Conservation (phyloP, 2,329 filamentous ascomycete genomes). For the Exophiala calicioides region DNA sequence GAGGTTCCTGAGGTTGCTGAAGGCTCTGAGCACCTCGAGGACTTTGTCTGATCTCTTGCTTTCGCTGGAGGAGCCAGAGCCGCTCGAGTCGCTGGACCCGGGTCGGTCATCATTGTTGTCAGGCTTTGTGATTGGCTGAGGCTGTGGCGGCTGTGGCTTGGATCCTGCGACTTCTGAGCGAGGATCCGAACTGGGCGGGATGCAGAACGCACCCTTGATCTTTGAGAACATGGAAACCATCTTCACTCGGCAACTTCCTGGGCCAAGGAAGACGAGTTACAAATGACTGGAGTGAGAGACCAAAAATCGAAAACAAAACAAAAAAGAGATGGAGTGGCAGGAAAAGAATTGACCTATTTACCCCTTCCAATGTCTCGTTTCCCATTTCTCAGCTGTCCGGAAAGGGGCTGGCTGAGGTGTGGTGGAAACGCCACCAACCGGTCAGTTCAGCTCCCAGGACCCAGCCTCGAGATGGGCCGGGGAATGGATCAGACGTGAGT, state of each 20-base stretch:
- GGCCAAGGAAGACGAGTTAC: background rate
- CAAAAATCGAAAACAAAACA: no score
- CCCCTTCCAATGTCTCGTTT: no score
- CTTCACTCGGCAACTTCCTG: background rate
- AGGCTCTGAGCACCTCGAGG: slow-evolving; percentile 47
- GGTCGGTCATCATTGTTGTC: slow-evolving; percentile 2
- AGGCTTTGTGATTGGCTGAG: slow-evolving; percentile 4
- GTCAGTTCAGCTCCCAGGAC: no score
- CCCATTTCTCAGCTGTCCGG: no score
- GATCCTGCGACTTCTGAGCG: slow-evolving; percentile 7
- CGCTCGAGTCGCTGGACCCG: slow-evolving; percentile 5
- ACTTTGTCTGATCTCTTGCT: slow-evolving; percentile 15
- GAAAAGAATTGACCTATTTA: no score
- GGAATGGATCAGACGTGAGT: no score
- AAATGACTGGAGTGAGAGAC: background rate
- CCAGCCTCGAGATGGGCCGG: no score
- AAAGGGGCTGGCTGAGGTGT: no score
- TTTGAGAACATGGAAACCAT: slow-evolving; percentile 18
- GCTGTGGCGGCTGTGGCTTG: background rate
- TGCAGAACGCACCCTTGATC: slow-evolving; percentile 17
- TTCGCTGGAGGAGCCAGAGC: slow-evolving; percentile 12
- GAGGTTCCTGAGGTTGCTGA: slow-evolving; percentile 50
- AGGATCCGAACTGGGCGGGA: slow-evolving; percentile 5
- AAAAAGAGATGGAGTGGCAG: no score
- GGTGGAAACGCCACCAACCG: no score